Base-by-base conservation (phyloP, 2,329 filamentous ascomycete genomes). In the Fonsecaea multimorphosa region DNA sequence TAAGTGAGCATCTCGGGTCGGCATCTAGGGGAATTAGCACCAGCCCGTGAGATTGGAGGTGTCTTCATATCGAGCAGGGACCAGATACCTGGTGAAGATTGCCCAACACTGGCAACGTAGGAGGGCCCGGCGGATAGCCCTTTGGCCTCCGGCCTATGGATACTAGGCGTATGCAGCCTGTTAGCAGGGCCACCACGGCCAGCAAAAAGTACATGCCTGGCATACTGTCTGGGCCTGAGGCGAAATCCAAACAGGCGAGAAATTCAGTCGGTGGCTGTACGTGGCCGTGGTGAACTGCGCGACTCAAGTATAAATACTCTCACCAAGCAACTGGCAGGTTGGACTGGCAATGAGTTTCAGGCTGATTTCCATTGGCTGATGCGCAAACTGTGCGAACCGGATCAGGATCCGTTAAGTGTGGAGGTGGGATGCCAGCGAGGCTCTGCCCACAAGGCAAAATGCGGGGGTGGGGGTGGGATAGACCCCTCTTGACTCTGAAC, bases 41-140 rank as follows among this genome's bases (percentile, higher is more conserved):
- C 9, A 29, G 34, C 57, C 56, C 12, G 11, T 40, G 44, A 53
- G 29, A n/a, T 27, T 34, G 29, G 29, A 31, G 11, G 32, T 34
- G 32, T 6, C 11, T 56, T 19, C 11, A 46, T 27, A 9, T 19
- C 53, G 8, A 14, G 32, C 36, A 19, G 38, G 27, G 9, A 11
- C 22, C 9, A 27, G 27, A 8, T 51, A 74, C 70, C 65, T 78
- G 78, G 68, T 84, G 83, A 1, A 86, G 70, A 53, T 86, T 86
- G 4, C 84, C 84, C 6, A 86, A 72, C 1, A 86, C 62, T 0
- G 83, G 84, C 1, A 84, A 36, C 0, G 83, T 84, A 0, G 82
- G 82, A 4, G 84, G 84, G 0, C 84, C 84, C 0, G 83, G 83
- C 9, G 83, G 83, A 38, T 75, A 80, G 27, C 72, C 34, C 19